These are phyloP conservation scores for Linnemannia hyalina DNA, from an alignment of 192 early-diverging fungal genomes.

Conservation along the genomic window DNA sequence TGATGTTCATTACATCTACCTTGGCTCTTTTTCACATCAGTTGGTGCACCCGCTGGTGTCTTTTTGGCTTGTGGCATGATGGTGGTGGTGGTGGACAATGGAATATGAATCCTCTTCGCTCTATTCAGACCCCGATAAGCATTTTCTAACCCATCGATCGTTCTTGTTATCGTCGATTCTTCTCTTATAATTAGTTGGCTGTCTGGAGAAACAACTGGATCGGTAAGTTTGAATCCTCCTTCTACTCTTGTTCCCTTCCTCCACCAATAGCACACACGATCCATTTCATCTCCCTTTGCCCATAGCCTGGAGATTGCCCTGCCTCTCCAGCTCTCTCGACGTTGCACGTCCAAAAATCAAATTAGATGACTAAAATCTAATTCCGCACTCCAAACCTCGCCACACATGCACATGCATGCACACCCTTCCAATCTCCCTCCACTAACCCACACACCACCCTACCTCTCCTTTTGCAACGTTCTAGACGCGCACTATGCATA, in stretches of 20 bases:
- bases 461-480: not conserved
- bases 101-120: not conserved
- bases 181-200: constrained; percentile 14
- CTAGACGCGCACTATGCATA: constrained; percentile 34
- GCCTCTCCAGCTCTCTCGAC: not conserved
- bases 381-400: not conserved
- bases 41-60: not conserved
- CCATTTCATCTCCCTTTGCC: not conserved
- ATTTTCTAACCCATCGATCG: not conserved
- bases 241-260: not conserved
- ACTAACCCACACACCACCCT: not conserved
- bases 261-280: not conserved
- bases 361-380: constrained; percentile 2
- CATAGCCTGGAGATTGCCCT: not conserved
- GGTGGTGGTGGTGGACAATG: not conserved
- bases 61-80: not conserved
- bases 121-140: not conserved
- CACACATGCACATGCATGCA: not conserved
- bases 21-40: not conserved
- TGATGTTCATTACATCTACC: not conserved
- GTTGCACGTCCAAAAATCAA: not conserved
- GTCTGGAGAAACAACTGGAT: constrained; percentile 46
- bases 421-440: not conserved
- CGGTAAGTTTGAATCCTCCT: not conserved
- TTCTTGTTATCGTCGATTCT: not conserved